Evolutionary conservation across 2,329 filamentous ascomycete genomes (phyloP).

Genomic region (Teratosphaeria pseudoeucalypti): DNA sequence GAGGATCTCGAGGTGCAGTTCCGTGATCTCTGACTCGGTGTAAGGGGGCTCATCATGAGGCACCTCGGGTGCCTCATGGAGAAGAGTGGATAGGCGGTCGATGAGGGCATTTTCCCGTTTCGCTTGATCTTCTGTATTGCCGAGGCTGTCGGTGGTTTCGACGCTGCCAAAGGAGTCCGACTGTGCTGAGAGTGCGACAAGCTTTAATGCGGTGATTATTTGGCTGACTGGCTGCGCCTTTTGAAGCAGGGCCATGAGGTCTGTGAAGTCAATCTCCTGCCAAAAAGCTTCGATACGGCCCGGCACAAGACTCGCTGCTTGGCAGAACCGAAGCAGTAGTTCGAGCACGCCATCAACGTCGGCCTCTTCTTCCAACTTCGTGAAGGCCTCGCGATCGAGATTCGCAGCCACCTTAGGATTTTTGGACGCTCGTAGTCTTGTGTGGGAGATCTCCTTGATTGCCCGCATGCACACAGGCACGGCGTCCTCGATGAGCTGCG

Average conservation of each 20-base stretch:
- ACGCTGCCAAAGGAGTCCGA: slow-evolving; percentile 58
- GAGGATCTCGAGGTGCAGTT: slow-evolving; percentile 36
- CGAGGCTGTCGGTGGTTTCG: neutral
- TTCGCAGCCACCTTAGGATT: slow-evolving; percentile 17
- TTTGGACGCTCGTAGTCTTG: slow-evolving; percentile 29
- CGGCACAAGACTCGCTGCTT: slow-evolving; percentile 41
- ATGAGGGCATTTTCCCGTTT: slow-evolving; percentile 40
- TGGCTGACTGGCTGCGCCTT: slow-evolving; percentile 55
- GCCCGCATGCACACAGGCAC: slow-evolving; percentile 35
- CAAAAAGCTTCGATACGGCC: slow-evolving; percentile 48
- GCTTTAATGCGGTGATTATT: slow-evolving; percentile 52
- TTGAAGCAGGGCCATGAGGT: slow-evolving; percentile 49
- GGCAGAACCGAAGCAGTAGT: slow-evolving; percentile 51
- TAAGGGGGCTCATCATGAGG: slow-evolving; percentile 33
- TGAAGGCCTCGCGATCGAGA: slow-evolving; percentile 21
- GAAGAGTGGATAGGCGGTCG: slow-evolving; percentile 51
- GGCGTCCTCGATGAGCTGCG: slow-evolving; percentile 48
- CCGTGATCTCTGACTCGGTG: slow-evolving; percentile 32
- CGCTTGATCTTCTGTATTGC: slow-evolving; percentile 15
- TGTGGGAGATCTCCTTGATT: slow-evolving; percentile 46
- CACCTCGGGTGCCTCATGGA: slow-evolving; percentile 45
- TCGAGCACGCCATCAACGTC: slow-evolving; percentile 54
- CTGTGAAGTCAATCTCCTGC: slow-evolving; percentile 55
- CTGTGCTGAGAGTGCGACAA: slow-evolving; percentile 58
- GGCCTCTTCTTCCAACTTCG: slow-evolving; percentile 47